Evolutionary conservation across 129 eudicot genomes (phyloP).

Genomic region (Deinandra increscens): DNA sequence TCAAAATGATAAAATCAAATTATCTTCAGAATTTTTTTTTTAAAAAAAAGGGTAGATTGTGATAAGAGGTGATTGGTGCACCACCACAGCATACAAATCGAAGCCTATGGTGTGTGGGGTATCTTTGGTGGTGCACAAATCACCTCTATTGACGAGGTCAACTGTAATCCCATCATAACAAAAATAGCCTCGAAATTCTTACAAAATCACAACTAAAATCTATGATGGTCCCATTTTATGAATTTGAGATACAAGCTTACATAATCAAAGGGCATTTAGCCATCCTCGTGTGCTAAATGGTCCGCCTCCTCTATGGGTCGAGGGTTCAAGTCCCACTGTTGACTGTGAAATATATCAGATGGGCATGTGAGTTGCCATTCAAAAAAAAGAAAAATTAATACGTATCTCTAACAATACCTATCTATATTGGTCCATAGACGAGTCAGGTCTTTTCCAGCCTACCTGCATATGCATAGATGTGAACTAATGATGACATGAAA

Average conservation of each 20-base stretch:
- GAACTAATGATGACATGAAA: slow-evolving; percentile 16
- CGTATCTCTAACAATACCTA: slow-evolving; percentile 4
- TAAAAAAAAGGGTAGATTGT: background rate
- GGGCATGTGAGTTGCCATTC: too few relatives aligned
- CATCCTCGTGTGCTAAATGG: background rate
- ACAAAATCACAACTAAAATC: background rate
- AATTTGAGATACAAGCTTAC: too few relatives aligned
- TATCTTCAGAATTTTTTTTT: background rate
- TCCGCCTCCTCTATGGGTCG: too few relatives aligned
- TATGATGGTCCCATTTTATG: slow-evolving; percentile 10
- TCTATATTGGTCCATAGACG: background rate
- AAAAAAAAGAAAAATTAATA: background rate
- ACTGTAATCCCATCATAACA: background rate
- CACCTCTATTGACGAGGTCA: background rate
- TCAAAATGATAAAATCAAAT: slow-evolving; percentile 6
- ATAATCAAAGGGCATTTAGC: too few relatives aligned
- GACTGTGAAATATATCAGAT: too few relatives aligned
- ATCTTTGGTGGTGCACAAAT: background rate
- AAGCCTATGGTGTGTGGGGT: background rate
- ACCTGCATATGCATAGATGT: slow-evolving; percentile 29
- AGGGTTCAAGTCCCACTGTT: too few relatives aligned
- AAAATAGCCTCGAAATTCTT: background rate
- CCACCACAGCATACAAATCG: background rate
- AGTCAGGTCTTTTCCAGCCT: slow-evolving; percentile 15
- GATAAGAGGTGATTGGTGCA: background rate